Evolutionary conservation across 2,329 filamentous ascomycete genomes (phyloP), one percentile per base, ranked within the genome.

Genomic region (Ceratocystis eucalypticola): DNA sequence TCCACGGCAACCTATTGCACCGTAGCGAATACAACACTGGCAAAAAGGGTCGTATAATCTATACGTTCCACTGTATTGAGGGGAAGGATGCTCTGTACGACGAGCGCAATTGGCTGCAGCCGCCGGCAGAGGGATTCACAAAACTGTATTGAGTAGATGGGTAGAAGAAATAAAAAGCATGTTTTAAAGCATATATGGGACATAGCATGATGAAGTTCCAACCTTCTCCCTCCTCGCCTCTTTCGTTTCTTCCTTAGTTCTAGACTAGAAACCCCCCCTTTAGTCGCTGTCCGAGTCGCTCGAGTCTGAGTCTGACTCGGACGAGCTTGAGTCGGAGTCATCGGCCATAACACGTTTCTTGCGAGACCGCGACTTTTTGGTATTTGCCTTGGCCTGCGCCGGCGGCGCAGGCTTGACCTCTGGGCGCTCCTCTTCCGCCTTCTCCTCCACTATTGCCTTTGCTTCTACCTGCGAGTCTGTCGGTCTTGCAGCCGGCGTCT

Each of bases 11-110:
- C 75, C 77, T 96, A 71, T 74, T 97, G 77, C 94, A 99, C 77
- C 96, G 96, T 84, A 96, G 92, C 74, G 91, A 96, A 82, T 89
- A 83, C 80, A 99, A 99, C 74, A 82, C 84, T 66, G 96, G 92
- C 74, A 77, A 82, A 70, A 93, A 90, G 79, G 91, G 92, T 25
- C 82, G 93, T 70, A 95, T 94, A 74, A 96, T 96, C 65, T 99
- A 97, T 76, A 97, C 94, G 0, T 99, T 97, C 75, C 94, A 99
- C 78, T 84, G 96, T 67, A 97, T 97, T 72, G 94, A 97, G 77
- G 89, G 88, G 0, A 83, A 88, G 22, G 81, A 76, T 0, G 79
- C 85, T 55, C 79, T 78, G 65, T 99, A 97, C 75, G 94, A 97
- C 76, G 82, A 82, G 76, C 81, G 82, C 76, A 99, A 99, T 76